A percentile compares a stretch with the other conserved stretches of the same genome.
These are phyloP conservation scores for Fonsecaea nubica DNA, from an alignment of 2,329 filamentous ascomycete species.

Conservation along the genomic window DNA sequence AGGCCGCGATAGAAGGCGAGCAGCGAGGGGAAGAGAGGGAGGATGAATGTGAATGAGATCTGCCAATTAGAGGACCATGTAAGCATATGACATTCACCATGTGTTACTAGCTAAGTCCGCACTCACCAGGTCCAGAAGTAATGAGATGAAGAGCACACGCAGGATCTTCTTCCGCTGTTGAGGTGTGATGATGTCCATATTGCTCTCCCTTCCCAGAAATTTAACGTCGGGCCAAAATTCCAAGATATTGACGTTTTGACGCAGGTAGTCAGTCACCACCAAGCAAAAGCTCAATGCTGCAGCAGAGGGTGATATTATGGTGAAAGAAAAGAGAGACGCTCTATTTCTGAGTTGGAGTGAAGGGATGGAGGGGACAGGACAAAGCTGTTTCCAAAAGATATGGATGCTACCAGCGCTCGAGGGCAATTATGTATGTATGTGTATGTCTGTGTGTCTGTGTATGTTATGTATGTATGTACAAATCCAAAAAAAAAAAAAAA, in stretches of 20 bases:
- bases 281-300: background rate
- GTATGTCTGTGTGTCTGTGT: too few species aligned
- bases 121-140: constrained; percentile 85
- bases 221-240: background rate
- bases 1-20: constrained; percentile 93
- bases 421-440: background rate
- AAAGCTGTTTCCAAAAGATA: background rate
- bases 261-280: background rate
- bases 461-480: too few species aligned
- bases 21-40: constrained; percentile 92
- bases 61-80: constrained; percentile 47
- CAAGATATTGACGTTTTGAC: background rate
- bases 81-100: background rate
- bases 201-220: background rate
- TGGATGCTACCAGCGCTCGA: constrained; percentile 11
- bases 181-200: constrained; percentile 45
- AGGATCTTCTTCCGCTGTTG: constrained; percentile 77
- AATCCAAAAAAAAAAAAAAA: background rate
- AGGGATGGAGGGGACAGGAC: background rate
- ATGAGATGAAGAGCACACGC: constrained; percentile 83
- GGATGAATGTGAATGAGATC: constrained; percentile 98
- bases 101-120: background rate
- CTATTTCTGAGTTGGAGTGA: too few species aligned
- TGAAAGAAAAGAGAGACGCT: background rate
- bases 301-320: background rate